Conservation (phyloP, 2,329 filamentous ascomycete genomes). For the Trichoderma sp. region DNA sequence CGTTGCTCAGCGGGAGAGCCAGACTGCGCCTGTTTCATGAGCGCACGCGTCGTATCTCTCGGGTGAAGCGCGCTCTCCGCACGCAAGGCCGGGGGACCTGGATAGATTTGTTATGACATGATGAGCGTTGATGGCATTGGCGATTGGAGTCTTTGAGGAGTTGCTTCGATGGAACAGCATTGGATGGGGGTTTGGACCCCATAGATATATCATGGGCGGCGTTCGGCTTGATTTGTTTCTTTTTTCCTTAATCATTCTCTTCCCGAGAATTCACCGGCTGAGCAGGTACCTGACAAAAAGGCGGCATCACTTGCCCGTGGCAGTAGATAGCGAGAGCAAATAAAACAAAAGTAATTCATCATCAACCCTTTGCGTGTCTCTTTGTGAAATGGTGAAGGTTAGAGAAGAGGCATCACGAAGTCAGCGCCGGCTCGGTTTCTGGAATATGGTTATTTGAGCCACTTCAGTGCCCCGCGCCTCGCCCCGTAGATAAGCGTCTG, state of each 20-base stretch:
- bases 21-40: conserved; percentile 34
- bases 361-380: not conserved
- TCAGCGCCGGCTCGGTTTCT: not conserved
- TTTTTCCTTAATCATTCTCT: not conserved
- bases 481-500: conserved; percentile 11
- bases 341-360: not conserved
- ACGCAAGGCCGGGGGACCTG: not conserved
- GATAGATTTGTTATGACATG: conserved; percentile 7
- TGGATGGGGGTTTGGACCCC: not conserved
- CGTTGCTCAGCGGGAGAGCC: conserved; percentile 65
- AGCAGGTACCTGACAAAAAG: conserved; percentile 1
- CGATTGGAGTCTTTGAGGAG: conserved; percentile 14
- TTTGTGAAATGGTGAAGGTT: not conserved
- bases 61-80: not conserved
- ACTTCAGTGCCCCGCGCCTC: not conserved
- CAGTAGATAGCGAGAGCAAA: conserved; percentile 4
- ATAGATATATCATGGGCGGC: conserved; percentile 17
- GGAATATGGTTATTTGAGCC: not conserved
- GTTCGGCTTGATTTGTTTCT: conserved; percentile 1
- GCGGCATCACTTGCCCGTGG: not conserved
- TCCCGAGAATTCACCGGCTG: not conserved
- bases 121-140: conserved; percentile 10
- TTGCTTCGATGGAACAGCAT: conserved; percentile 7
- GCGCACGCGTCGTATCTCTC: not conserved
- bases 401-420: not conserved